Conservation (phyloP, 202 grass and related monocot genomes). For the Panicum virgatum region DNA sequence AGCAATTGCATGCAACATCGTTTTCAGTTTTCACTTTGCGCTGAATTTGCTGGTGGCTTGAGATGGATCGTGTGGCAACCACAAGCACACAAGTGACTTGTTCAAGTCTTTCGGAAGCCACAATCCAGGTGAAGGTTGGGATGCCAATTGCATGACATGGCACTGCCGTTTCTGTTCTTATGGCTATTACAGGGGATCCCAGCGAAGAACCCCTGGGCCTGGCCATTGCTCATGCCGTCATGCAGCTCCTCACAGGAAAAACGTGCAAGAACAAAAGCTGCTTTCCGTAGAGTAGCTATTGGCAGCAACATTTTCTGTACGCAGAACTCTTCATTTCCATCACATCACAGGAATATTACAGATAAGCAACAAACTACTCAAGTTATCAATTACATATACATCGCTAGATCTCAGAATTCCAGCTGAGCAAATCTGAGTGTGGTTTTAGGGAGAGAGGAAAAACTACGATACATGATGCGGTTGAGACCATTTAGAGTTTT, state of each 20-base stretch:
- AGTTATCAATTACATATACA: background rate
- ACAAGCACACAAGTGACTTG: too few species aligned
- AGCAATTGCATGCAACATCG: background rate
- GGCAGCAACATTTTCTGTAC: background rate
- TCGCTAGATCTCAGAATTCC: background rate
- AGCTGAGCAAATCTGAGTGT: background rate
- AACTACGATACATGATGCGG: background rate
- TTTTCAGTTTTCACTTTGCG: background rate
- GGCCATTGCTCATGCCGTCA: too few species aligned
- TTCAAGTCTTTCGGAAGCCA: too few species aligned
- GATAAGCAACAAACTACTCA: background rate
- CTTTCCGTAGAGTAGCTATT: background rate
- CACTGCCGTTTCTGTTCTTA: too few species aligned
- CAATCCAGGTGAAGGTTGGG: too few species aligned
- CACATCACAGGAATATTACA: slow-evolving; percentile 10
- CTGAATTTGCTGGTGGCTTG: background rate
- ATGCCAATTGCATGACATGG: too few species aligned
- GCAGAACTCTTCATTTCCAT: background rate
- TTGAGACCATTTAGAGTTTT: background rate
- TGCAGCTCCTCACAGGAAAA: too few species aligned
- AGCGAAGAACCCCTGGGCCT: too few species aligned
- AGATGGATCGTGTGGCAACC: background rate
- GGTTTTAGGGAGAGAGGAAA: background rate
- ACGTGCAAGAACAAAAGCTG: background rate
- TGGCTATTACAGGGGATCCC: too few species aligned